Base-by-base conservation (phyloP, 2,329 filamentous ascomycete genomes). In the Periglandula ipomoeae region DNA sequence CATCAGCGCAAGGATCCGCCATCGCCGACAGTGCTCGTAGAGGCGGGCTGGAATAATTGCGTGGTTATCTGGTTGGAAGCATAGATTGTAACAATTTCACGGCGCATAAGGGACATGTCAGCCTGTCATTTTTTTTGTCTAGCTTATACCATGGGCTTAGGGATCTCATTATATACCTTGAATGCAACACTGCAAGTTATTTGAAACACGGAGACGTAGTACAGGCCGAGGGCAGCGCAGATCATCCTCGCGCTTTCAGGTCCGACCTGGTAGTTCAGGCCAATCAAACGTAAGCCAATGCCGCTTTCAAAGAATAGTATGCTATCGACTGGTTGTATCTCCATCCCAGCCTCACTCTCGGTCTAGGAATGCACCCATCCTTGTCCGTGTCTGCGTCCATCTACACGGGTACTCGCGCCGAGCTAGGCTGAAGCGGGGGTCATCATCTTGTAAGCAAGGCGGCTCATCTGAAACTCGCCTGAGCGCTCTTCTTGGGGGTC, bases 1-100 rank as follows among this genome's bases (percentile, higher is more conserved):
- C 35, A 35, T 35, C 39, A n/a, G 49, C 38, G 11, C 49, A 45
- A 38, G 41, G 35, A 42, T 51, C 22, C 11, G 35, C 34, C 6
- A 23, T 41, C 22, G 41, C 45, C 9, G 44, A 39, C 41, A 40
- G 32, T 40, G 32, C 39, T 2, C 27, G 34, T 10, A 48, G 35
- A 20, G n/a, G 17, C 24, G 24, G 4, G 17, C 34, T 47, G 13
- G 26, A 40, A 8, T 40, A 47, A 26, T n/a, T n/a, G n/a, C n/a
- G n/a, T n/a, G n/a, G n/a, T n/a, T n/a, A n/a, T n/a, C n/a, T n/a
- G n/a, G n/a, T n/a, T n/a, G n/a, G n/a, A n/a, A n/a, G n/a, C n/a
- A n/a, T 38, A 38, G 15, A 20, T 38, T 38, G 17, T 20, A 20
- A 38, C 10, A 38, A 32, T 15, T 38, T 3, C 15, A 19, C n/a